Conservation (phyloP, 768 basidiomycete species). For the Tylopilus vinaceipallidus region DNA sequence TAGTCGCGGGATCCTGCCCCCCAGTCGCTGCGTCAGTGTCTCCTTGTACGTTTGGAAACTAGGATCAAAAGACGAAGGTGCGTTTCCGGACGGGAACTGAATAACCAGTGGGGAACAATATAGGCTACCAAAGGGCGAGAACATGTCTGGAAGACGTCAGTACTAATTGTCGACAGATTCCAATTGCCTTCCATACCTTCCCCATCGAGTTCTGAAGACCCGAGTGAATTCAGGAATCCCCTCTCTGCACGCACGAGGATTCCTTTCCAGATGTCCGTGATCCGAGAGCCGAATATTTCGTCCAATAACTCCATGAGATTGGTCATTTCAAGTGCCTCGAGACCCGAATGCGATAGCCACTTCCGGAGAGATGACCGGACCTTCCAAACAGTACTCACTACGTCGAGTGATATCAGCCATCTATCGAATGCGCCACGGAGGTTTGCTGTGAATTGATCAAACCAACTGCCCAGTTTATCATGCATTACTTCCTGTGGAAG, state of each 20-base stretch:
- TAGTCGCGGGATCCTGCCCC: constrained; percentile 60
- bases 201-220: constrained; percentile 16
- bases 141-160: constrained; percentile 38
- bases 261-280: constrained; percentile 57
- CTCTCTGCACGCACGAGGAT: constrained; percentile 43
- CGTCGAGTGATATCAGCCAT: constrained; percentile 62
- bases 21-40: constrained; percentile 60
- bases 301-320: constrained; percentile 50
- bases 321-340: constrained; percentile 47
- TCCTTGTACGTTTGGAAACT: constrained; percentile 62
- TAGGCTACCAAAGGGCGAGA: constrained; percentile 51
- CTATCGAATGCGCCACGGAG: constrained; percentile 44
- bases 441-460: constrained; percentile 46
- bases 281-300: constrained; percentile 50
- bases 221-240: constrained; percentile 46
- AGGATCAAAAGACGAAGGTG: constrained; percentile 34
- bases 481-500: constrained; percentile 44
- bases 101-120: constrained; percentile 55
- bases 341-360: constrained; percentile 43
- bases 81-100: constrained; percentile 39
- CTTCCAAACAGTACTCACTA: constrained; percentile 68
- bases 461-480: constrained; percentile 61
- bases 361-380: constrained; percentile 52
- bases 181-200: constrained; percentile 15
- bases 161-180: background rate